These are phyloP conservation scores for Fusarium setosum DNA, from an alignment of 2,329 filamentous ascomycete species.

Conservation along the genomic window DNA sequence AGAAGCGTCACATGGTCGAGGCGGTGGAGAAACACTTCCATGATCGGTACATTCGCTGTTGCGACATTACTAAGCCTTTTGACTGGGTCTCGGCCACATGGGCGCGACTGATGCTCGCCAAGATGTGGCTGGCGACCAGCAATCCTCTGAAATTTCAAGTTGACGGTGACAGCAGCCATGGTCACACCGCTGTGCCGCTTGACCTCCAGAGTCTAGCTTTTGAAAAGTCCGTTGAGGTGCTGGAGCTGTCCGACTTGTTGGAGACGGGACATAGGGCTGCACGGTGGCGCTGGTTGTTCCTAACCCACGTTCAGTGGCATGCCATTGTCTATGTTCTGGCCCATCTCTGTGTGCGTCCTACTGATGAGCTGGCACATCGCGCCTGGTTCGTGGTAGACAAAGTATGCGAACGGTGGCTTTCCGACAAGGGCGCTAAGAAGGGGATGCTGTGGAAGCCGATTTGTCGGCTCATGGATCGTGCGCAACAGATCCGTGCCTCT, in stretches of 20 bases:
- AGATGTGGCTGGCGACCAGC: not conserved
- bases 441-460: conserved; percentile 1
- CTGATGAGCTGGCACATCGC: not conserved
- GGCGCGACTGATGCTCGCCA: not conserved
- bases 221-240: conserved; percentile 64
- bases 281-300: conserved; percentile 74
- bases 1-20: not conserved
- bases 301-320: conserved; percentile 74
- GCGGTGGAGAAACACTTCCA: not conserved
- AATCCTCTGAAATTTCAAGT: not conserved
- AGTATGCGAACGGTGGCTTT: not conserved
- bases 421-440: not conserved
- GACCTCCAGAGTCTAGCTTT: not conserved
- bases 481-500: not conserved
- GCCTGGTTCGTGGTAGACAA: not conserved
- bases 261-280: conserved; percentile 67
- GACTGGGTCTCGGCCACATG: not conserved
- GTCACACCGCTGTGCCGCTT: not conserved
- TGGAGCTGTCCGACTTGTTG: conserved; percentile 69
- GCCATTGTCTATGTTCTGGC: conserved; percentile 70
- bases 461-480: not conserved
- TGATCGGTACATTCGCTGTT: not conserved
- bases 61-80: not conserved
- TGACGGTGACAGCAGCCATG: not conserved
- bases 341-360: conserved; percentile 59